These are phyloP conservation scores for Pleurotus pulmonarius DNA, from an alignment of 768 basidiomycete species.

Conservation along the genomic window DNA sequence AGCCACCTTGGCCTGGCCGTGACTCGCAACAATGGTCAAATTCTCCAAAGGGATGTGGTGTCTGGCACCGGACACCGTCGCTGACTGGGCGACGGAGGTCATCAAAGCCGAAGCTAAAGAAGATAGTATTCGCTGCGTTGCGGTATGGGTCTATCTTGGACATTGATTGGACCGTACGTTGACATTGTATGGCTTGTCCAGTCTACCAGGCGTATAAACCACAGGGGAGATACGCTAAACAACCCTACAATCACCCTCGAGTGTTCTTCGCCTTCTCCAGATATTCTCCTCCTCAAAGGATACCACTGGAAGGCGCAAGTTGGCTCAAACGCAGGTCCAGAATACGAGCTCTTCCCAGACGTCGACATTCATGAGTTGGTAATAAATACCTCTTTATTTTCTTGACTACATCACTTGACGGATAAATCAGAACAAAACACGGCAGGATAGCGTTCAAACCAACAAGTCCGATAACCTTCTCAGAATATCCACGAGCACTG, in stretches of 20 bases:
- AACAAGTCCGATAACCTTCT: constrained; percentile 19
- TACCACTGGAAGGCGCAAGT: constrained; percentile 26
- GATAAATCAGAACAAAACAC: constrained; percentile 6
- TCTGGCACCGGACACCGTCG: constrained; percentile 18
- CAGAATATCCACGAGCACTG: constrained; percentile 16
- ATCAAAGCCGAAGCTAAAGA: constrained; percentile 20
- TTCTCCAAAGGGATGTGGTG: constrained; percentile 31
- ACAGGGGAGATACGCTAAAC: constrained; percentile 30
- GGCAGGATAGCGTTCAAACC: constrained; percentile 15
- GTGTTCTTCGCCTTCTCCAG: constrained; percentile 25
- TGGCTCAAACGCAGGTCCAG: constrained; percentile 16
- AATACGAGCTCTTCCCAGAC: constrained; percentile 27
- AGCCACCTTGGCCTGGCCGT: not conserved
- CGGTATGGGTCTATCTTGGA: constrained; percentile 14
- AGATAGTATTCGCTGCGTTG: constrained; percentile 23
- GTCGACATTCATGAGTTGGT: constrained; percentile 18
- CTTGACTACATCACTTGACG: not conserved
- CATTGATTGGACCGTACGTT: not conserved
- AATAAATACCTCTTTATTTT: not conserved
- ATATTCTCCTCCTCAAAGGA: constrained; percentile 27
- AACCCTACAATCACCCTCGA: constrained; percentile 28
- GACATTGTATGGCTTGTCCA: constrained; percentile 4
- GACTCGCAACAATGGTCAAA: constrained; percentile 22
- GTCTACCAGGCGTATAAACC: constrained; percentile 24
- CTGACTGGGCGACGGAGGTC: constrained; percentile 27